Base-by-base conservation (phyloP, 257 asterid species). In the Solanum tarijense region DNA sequence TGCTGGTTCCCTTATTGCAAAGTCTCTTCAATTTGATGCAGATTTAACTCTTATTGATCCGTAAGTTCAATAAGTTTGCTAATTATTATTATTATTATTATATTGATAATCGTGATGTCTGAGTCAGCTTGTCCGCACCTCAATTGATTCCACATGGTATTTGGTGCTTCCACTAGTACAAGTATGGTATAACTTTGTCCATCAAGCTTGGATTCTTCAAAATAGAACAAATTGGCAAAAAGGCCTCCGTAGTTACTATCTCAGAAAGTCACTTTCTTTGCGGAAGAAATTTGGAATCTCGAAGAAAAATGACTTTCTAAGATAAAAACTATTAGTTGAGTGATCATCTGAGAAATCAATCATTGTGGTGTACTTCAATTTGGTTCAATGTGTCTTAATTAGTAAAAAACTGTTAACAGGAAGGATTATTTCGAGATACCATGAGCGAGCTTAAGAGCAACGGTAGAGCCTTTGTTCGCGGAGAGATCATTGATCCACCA, bases 391-490 rank as follows among this genome's bases (percentile, higher is more conserved):
- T 76, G 83, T 39, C 1, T 78, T 78, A 1, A 78, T 78, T 12
- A 29, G 72, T 87, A 2, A 4, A 86, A 21, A 32, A 39, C 25
- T 84, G 25, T n/a, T 48, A 88, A 87, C 87, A 96, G 98, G 95
- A 95, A 96, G 88, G 99, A 96, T 3, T 96, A 96, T 88, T 95
- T 94, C 78, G 98, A 96, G 92, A 95, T 96, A 86, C 95, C 98
- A 41, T 96, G 94, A 94, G 98, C 32, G 32, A 31, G 98, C 89
- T 94, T 91, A 92, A 94, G 99, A 91, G 88, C 95, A 74, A 89
- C 87, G 92, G 96, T 95, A 89, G 98, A 96, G 94, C 99, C 98
- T 34, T 86, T 92, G 9, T 95, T 96, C 68, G 94, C 95, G 0
- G 93, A 91, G 91, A 93, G 98, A 91, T 93, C 99, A 3, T 34